Evolutionary conservation across 805 yeast genomes (phyloP).

Genomic region (Nakazawaea populi): DNA sequence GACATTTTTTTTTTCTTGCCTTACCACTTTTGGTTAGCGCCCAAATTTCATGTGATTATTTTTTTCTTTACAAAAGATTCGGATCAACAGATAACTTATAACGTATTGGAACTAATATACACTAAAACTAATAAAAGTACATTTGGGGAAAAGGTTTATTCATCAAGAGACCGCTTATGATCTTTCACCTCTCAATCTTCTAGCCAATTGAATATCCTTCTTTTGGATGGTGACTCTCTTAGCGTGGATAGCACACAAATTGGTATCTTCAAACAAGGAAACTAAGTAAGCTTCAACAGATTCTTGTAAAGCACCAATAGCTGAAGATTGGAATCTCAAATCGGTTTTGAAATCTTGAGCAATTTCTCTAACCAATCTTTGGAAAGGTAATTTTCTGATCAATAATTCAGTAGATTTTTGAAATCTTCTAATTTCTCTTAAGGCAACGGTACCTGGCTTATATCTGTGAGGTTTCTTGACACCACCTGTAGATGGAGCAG

Average conservation of each 20-base stretch:
- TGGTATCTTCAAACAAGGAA: slow-evolving; percentile 94
- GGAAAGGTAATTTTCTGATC: slow-evolving; percentile 96
- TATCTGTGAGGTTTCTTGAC: slow-evolving; percentile 94
- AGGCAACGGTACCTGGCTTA: slow-evolving; percentile 96
- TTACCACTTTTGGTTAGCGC: too few relatives aligned
- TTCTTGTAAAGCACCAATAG: slow-evolving; percentile 97
- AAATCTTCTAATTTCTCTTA: slow-evolving; percentile 96
- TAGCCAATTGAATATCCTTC: slow-evolving; percentile 96
- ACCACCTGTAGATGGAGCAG: slow-evolving; percentile 91
- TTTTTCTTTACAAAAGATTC: too few relatives aligned
- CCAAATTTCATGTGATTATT: too few relatives aligned
- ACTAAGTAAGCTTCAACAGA: slow-evolving; percentile 98
- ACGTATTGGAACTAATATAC: slow-evolving; percentile 6
- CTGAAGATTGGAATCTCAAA: slow-evolving; percentile 95
- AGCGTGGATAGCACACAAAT: slow-evolving; percentile 98
- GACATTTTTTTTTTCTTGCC: too few relatives aligned
- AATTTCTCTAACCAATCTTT: slow-evolving; percentile 92
- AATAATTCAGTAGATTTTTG: slow-evolving; percentile 93
- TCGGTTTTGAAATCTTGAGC: slow-evolving; percentile 93
- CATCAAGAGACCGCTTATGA: slow-evolving; percentile 35
- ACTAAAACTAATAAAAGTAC: slow-evolving; percentile 8
- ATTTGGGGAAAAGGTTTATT: not conserved
- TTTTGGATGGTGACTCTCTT: slow-evolving; percentile 98
- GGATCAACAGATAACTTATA: not conserved
- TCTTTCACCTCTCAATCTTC: slow-evolving; percentile 97